Conservation (phyloP, 306 rosid species). For the Cajanus cajan region DNA sequence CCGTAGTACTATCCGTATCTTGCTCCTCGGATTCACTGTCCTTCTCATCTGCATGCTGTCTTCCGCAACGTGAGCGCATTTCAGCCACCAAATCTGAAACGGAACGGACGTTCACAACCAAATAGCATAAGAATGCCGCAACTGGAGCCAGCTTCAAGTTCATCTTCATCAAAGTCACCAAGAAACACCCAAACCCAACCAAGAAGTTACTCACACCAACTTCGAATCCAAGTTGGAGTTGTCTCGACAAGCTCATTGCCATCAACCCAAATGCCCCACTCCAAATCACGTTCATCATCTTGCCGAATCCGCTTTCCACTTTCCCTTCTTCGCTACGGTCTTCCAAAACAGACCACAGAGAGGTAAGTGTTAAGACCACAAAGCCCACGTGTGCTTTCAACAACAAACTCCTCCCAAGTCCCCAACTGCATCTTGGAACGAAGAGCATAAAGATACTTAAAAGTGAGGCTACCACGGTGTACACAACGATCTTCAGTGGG, state of each 20-base stretch:
- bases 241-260: conserved; percentile 6
- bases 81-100: background rate
- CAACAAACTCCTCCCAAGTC: background rate
- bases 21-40: no score
- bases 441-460: background rate
- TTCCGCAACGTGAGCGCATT: background rate
- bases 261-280: conserved; percentile 10
- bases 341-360: conserved; percentile 10
- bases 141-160: background rate
- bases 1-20: no score
- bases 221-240: background rate
- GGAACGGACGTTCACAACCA: background rate
- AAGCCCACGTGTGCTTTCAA: background rate
- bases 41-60: background rate
- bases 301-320: background rate
- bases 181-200: background rate
- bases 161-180: conserved; percentile 10
- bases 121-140: background rate
- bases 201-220: conserved; percentile 18
- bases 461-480: background rate
- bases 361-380: background rate
- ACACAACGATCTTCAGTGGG: background rate
- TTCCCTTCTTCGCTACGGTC: background rate
- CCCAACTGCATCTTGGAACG: background rate
- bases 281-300: background rate